Evolutionary conservation across 768 basidiomycete genomes (phyloP).

Genomic region (Jaapia argillacea): DNA sequence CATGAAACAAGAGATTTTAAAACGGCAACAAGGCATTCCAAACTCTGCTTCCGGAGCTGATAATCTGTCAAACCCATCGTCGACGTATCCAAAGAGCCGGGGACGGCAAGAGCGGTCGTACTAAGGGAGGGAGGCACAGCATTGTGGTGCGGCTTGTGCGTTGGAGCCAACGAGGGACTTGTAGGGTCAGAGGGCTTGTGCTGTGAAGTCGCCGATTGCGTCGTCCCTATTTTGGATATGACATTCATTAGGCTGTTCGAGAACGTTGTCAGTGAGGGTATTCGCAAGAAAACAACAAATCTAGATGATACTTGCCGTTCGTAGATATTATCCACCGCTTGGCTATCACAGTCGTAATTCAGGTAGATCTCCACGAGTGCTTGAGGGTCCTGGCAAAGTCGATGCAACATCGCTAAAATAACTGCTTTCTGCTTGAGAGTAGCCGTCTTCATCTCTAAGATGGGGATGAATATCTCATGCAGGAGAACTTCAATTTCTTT

Average conservation of each 20-base stretch:
- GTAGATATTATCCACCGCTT: conserved; percentile 93
- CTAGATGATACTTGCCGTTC: conserved; percentile 58
- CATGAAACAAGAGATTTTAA: conserved; percentile 86
- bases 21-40: conserved; percentile 89
- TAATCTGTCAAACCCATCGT: conserved; percentile 66
- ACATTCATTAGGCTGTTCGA: conserved; percentile 78
- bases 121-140: conserved; percentile 54
- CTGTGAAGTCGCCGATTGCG: conserved; percentile 34
- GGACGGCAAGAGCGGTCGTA: conserved; percentile 51
- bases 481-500: conserved; percentile 99
- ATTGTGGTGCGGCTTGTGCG: conserved; percentile 31
- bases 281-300: neutral
- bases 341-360: conserved; percentile 97
- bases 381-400: conserved; percentile 92
- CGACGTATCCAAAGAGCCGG: conserved; percentile 60
- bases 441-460: conserved; percentile 95
- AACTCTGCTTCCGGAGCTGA: conserved; percentile 80
- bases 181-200: conserved; percentile 45
- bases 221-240: conserved; percentile 81
- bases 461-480: conserved; percentile 97
- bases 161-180: conserved; percentile 51
- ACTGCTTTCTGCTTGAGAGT: conserved; percentile 92
- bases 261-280: conserved; percentile 5
- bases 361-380: conserved; percentile 97
- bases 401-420: conserved; percentile 79